A percentile compares a stretch with the other conserved stretches of the same genome.
phyloP scores from a whole-genome alignment of 2,329 filamentous ascomycete species.

The Penicillium olsonii region DNA sequence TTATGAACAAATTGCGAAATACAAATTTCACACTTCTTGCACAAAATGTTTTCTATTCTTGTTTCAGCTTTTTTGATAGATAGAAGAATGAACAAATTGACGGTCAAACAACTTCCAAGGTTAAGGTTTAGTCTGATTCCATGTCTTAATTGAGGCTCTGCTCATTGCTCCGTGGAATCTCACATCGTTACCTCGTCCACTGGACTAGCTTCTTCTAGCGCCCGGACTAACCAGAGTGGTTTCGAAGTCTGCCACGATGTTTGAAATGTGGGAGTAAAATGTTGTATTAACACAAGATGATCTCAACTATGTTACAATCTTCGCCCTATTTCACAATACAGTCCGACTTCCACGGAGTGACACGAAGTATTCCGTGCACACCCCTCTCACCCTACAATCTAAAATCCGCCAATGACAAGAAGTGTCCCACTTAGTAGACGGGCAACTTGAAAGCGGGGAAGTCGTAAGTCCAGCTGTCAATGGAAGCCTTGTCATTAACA shows the following conservation, averaged over 20 bases:
- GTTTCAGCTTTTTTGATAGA: conserved; percentile 1
- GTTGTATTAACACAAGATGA: neutral
- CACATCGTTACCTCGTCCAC: neutral
- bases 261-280: neutral
- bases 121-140: neutral
- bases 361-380: neutral
- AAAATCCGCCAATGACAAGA: neutral
- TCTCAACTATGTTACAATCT: neutral
- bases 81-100: neutral
- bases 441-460: conserved; percentile 44
- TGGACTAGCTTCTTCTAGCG: too few species aligned
- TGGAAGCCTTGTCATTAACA: conserved; percentile 40
- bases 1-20: conserved; percentile 6
- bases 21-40: conserved; percentile 3
- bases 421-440: conserved; percentile 32
- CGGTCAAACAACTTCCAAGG: neutral
- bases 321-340: neutral
- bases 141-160: neutral
- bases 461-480: conserved; percentile 44
- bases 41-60: neutral
- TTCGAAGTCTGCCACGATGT: too few species aligned
- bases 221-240: too few species aligned
- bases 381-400: neutral
- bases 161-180: neutral
- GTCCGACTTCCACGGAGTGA: neutral